Evolutionary conservation across 306 rosid genomes (phyloP).

Genomic region (Cucurbita pepo): DNA sequence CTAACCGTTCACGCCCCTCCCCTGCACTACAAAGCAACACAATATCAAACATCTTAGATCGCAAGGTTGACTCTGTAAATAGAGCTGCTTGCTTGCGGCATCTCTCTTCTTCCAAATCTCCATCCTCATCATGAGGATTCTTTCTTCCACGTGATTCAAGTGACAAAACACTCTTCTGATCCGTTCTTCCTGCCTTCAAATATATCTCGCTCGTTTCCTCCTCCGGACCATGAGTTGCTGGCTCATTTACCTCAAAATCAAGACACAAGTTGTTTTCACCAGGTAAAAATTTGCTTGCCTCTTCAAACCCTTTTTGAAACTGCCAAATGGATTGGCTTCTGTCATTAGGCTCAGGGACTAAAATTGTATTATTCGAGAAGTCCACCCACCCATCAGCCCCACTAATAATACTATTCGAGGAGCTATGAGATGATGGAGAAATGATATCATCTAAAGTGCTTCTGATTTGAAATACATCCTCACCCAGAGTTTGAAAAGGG

Average conservation of each 20-base stretch:
- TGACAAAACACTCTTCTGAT: constrained; percentile 13
- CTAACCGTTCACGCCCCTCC: constrained; percentile 26
- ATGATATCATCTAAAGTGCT: constrained; percentile 17
- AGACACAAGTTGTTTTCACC: constrained; percentile 32
- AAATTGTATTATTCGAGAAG: constrained; percentile 39
- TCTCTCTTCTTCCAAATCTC: constrained; percentile 47
- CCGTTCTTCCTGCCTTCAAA: constrained; percentile 35
- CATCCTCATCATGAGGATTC: constrained; percentile 32
- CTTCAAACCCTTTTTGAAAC: constrained; percentile 76
- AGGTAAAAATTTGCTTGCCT: constrained; percentile 75
- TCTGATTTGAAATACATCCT: constrained; percentile 18
- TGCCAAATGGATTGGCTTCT: constrained; percentile 69
- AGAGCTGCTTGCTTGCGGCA: constrained; percentile 69
- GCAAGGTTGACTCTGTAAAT: constrained; percentile 41
- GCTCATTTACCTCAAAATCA: constrained; percentile 19
- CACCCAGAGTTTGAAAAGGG: constrained; percentile 15
- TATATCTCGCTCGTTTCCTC: constrained; percentile 8
- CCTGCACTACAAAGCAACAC: constrained; percentile 44
- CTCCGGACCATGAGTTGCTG: constrained; percentile 9
- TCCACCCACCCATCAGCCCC: constrained; percentile 44
- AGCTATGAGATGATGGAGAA: constrained; percentile 37
- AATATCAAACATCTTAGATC: constrained; percentile 44
- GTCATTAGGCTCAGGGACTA: constrained; percentile 25
- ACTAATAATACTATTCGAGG: constrained; percentile 38
- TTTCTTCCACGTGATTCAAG: constrained; percentile 40